A percentile compares a stretch with the other conserved stretches of the same genome.
phyloP scores from a whole-genome alignment of 176 grass and related monocot species.

The Lolium perenne region DNA sequence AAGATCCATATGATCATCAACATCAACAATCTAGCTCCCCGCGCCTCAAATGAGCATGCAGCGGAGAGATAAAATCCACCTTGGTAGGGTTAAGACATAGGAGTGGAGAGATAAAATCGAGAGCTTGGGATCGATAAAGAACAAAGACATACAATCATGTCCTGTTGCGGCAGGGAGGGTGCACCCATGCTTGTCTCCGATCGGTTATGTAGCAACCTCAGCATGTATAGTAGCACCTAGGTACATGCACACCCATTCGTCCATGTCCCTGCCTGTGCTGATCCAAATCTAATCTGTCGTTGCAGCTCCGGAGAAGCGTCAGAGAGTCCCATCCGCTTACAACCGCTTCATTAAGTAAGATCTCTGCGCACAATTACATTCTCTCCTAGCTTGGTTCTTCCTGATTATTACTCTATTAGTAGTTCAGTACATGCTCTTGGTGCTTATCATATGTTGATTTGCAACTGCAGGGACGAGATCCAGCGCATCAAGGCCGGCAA shows the following conservation, averaged over 20 bases:
- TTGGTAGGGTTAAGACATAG: background rate
- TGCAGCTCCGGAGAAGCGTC: slow-evolving; percentile 98
- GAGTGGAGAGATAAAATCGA: background rate
- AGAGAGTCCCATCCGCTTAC: slow-evolving; percentile 97
- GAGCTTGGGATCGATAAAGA: slow-evolving; percentile 20
- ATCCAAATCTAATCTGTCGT: slow-evolving; percentile 27
- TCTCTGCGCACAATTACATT: background rate
- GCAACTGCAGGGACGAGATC: slow-evolving; percentile 86
- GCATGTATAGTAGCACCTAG: slow-evolving; percentile 22
- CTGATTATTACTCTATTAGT: background rate
- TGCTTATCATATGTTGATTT: slow-evolving; percentile 14
- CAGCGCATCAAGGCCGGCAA: slow-evolving; percentile 98
- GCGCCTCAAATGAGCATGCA: background rate
- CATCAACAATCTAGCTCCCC: background rate
- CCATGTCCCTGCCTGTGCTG: slow-evolving; percentile 34
- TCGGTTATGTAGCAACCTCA: slow-evolving; percentile 13
- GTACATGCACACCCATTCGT: slow-evolving; percentile 50
- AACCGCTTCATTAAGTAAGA: slow-evolving; percentile 99
- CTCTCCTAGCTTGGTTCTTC: background rate
- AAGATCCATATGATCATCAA: slow-evolving; percentile 15
- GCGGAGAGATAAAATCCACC: background rate
- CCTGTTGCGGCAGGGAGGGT: background rate
- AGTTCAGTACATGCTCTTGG: background rate
- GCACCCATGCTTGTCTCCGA: slow-evolving; percentile 28
- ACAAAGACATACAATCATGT: slow-evolving; percentile 50